phyloP scores from a whole-genome alignment of 2,329 filamentous ascomycete genomes.

The Fusarium oxysporum region DNA sequence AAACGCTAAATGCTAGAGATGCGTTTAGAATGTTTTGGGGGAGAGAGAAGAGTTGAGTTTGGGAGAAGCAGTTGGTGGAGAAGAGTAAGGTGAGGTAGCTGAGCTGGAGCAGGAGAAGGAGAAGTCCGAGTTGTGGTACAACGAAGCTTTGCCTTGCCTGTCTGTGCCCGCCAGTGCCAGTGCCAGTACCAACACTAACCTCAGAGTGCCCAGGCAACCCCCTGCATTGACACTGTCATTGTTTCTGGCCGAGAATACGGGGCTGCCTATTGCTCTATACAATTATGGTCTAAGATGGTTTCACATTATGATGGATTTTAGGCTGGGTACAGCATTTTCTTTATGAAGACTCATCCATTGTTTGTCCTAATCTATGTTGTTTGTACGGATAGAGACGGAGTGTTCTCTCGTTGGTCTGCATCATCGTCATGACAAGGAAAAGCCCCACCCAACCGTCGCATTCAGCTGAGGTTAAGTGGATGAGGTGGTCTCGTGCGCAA shows the following conservation, averaged over 20 bases:
- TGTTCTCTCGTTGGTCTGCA: conserved; percentile 15
- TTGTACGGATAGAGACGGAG: conserved; percentile 1
- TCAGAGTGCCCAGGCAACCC: conserved; percentile 31
- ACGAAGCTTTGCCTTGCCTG: conserved; percentile 30
- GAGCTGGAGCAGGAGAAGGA: conserved; percentile 19
- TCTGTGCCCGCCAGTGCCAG: conserved; percentile 20
- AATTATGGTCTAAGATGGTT: not conserved
- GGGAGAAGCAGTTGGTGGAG: conserved; percentile 20
- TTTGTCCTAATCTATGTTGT: not conserved
- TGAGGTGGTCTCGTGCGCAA: conserved; percentile 43
- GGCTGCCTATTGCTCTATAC: not conserved
- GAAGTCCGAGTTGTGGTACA: conserved; percentile 32
- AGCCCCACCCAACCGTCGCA: conserved; percentile 42
- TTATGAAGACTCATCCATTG: not conserved
- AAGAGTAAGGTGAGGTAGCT: conserved; percentile 10
- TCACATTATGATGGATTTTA: not conserved
- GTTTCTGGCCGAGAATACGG: conserved; percentile 47
- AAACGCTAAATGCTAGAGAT: conserved; percentile 10
- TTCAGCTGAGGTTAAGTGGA: conserved; percentile 23
- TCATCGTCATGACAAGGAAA: conserved; percentile 25
- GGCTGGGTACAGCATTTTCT: not conserved
- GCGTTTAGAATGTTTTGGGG: conserved; percentile 10
- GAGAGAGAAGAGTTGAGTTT: conserved; percentile 12
- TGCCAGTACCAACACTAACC: conserved; percentile 13
- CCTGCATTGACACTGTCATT: conserved; percentile 41